A percentile compares a stretch with the other conserved stretches of the same genome.
phyloP scores from a whole-genome alignment of 202 grass and related monocot genomes.

The Setaria italica region DNA sequence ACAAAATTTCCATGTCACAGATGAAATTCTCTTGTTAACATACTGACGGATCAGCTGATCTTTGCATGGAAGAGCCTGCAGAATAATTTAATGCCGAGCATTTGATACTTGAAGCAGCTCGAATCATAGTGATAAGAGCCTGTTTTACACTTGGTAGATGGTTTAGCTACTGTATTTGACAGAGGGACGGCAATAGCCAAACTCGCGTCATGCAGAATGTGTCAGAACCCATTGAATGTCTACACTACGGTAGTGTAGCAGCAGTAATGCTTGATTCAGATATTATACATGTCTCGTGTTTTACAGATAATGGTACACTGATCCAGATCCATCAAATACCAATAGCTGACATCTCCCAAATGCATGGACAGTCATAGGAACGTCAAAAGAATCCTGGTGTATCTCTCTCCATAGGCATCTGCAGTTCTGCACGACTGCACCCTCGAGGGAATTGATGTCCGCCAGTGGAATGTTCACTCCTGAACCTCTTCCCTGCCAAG shows the following conservation, averaged over 20 bases:
- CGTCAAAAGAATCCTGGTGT: background rate
- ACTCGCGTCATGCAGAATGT: background rate
- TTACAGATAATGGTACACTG: conserved; percentile 19
- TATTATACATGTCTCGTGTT: background rate
- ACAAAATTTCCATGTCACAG: background rate
- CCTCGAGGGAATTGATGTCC: background rate
- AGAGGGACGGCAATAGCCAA: background rate
- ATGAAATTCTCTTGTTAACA: background rate
- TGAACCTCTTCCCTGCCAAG: conserved; percentile 19
- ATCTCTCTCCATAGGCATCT: no score
- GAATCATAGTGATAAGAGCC: background rate
- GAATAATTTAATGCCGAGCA: background rate
- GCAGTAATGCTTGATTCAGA: background rate
- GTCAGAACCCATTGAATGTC: no score
- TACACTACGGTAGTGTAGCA: background rate
- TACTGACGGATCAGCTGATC: background rate
- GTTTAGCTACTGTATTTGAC: background rate
- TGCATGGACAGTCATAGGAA: background rate
- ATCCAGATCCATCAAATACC: background rate
- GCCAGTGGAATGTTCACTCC: conserved; percentile 10
- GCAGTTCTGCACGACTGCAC: background rate
- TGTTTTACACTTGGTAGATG: background rate
- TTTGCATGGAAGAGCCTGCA: background rate
- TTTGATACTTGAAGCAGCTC: background rate
- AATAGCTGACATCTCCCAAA: background rate